These are phyloP conservation scores for Umbelopsis sp. DNA, from an alignment of 371 early-diverging fungal genomes.

Conservation along the genomic window DNA sequence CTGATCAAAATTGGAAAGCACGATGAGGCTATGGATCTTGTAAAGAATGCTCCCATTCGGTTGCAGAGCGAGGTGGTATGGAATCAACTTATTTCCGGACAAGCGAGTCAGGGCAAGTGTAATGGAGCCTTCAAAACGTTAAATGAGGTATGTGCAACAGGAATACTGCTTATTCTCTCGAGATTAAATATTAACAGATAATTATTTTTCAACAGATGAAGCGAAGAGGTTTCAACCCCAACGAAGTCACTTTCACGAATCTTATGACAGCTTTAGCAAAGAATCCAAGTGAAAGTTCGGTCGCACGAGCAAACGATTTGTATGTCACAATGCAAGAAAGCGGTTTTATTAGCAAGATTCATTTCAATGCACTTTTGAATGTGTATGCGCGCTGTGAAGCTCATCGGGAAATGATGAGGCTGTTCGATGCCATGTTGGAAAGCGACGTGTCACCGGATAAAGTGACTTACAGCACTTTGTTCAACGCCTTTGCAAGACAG, in stretches of 20 bases:
- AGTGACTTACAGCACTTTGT: slow-evolving; percentile 38
- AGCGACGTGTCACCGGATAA: slow-evolving; percentile 34
- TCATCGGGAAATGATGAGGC: slow-evolving; percentile 23
- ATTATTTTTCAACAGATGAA: slow-evolving; percentile 41
- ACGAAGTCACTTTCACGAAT: slow-evolving; percentile 39
- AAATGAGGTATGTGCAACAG: slow-evolving; percentile 31
- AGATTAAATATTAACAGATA: background rate
- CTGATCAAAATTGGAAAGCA: slow-evolving; percentile 32
- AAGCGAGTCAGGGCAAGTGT: slow-evolving; percentile 31
- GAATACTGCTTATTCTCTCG: background rate
- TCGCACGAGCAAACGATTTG: slow-evolving; percentile 29
- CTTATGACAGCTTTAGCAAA: slow-evolving; percentile 38
- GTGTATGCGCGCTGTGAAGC: slow-evolving; percentile 35
- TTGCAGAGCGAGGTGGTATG: slow-evolving; percentile 48
- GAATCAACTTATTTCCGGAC: slow-evolving; percentile 49
- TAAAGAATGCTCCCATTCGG: slow-evolving; percentile 34
- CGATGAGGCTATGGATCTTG: slow-evolving; percentile 41
- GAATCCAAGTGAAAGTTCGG: slow-evolving; percentile 33
- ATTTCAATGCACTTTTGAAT: slow-evolving; percentile 45
- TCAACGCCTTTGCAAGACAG: slow-evolving; percentile 33
- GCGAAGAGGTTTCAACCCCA: slow-evolving; percentile 40
- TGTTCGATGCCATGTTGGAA: slow-evolving; percentile 27
- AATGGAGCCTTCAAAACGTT: slow-evolving; percentile 33
- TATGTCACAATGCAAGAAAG: slow-evolving; percentile 27
- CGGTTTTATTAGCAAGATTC: slow-evolving; percentile 26